phyloP scores from a whole-genome alignment of 2,329 filamentous ascomycete species.

The Penicillium sp. region DNA sequence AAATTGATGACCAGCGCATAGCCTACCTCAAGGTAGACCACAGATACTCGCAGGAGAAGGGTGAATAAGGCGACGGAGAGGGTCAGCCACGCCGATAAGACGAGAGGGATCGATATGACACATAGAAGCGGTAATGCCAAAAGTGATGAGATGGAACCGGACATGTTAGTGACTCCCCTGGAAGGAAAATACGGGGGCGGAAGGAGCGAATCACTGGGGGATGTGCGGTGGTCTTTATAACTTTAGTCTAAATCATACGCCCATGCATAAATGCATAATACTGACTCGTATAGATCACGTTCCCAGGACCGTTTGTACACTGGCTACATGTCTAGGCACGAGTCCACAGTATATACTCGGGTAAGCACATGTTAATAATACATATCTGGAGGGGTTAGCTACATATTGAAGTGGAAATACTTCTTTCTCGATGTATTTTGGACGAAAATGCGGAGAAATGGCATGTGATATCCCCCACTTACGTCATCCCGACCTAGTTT shows the following conservation, averaged over 20 bases:
- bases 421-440: background rate
- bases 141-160: conserved; percentile 23
- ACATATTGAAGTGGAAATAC: too few species aligned
- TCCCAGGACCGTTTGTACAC: background rate
- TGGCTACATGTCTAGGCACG: background rate
- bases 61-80: conserved; percentile 62
- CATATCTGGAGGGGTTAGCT: too few species aligned
- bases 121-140: conserved; percentile 42
- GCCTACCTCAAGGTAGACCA: conserved; percentile 65
- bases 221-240: background rate
- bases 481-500: conserved; percentile 10
- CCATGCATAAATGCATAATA: background rate
- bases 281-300: background rate
- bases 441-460: conserved; percentile 17
- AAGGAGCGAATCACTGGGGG: background rate
- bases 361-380: too few species aligned
- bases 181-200: background rate
- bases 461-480: conserved; percentile 24
- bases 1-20: conserved; percentile 59
- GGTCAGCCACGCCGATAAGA: conserved; percentile 63
- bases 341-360: too few species aligned
- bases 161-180: background rate
- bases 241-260: background rate
- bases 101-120: conserved; percentile 62
- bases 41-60: conserved; percentile 59